Base-by-base conservation (phyloP, 2,329 filamentous ascomycete species). In the Apiospora aurea region DNA sequence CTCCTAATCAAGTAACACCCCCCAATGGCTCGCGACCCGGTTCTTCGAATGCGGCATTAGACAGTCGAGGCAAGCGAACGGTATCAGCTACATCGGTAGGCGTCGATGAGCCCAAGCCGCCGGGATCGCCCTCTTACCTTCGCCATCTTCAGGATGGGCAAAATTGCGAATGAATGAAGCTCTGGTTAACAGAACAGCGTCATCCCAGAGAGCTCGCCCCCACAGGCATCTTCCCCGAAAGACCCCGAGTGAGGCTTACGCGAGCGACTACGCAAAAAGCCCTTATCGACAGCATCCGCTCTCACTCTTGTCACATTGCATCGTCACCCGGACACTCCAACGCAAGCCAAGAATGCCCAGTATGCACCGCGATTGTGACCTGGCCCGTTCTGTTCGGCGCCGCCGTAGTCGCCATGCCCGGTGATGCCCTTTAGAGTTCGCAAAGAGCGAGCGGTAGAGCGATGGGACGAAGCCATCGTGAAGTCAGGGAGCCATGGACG, bases 391-490 rank as follows among this genome's bases (percentile, higher is more conserved):
- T 34, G 11, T 7, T 21, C 26, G 11, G 29, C 53, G 53, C 29
- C 29, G 53, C 18, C 29, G 29, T 61, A 61, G 38, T 38, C 53
- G 29, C 29, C 29, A 38, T 38, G 29, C 29, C 53, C 29, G 29
- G 29, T 38, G 53, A 61, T 34, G 29, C 16, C 16, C 5, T 38
- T 61, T 61, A 61, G 16, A 34, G 29, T 61, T 61, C 53, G 7
- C 14, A 34, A 7, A 7, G 29, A 61, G 29, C 16, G 53, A 38
- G 29, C 4, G 34, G 8, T 10, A 29, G 26, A 21, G 26, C 26
- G 26, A 21, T 14, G 51, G 51, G 29, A 61, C 38, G 53, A 61
- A 61, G 53, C 53, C 53, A 61, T 61, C 53, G 53, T 61, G 53
- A 61, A 38, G 6, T 38, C 53, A 61, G 34, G 34, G 53, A 61